Conservation (phyloP, 2,329 filamentous ascomycete species). For the Microcyclospora tardicrescens region DNA sequence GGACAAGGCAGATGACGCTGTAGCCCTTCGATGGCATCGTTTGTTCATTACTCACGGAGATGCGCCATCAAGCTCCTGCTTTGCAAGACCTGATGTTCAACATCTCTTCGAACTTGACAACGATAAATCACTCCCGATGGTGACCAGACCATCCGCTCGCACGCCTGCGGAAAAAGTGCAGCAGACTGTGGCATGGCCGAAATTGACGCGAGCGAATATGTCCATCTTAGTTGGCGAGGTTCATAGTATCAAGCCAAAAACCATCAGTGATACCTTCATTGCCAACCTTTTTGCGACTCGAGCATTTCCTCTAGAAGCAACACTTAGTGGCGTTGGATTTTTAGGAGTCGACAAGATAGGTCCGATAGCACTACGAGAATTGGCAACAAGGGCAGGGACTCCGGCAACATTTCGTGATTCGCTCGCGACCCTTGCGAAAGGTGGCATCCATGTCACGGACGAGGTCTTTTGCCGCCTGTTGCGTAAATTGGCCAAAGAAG, state of each 20-base stretch:
- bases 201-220: conserved; percentile 15
- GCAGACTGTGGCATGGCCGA: conserved; percentile 1
- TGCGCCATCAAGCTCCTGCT: conserved; percentile 23
- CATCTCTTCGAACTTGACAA: conserved; percentile 12
- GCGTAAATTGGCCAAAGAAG: conserved; percentile 46
- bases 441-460: conserved; percentile 48
- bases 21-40: conserved; percentile 28
- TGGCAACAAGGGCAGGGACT: conserved; percentile 53
- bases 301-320: conserved; percentile 58
- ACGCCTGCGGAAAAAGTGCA: neutral
- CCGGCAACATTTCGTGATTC: conserved; percentile 44
- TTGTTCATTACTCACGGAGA: conserved; percentile 26
- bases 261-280: conserved; percentile 53
- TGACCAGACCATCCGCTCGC: neutral
- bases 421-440: conserved; percentile 46
- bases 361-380: conserved; percentile 61
- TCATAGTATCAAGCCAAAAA: conserved; percentile 31
- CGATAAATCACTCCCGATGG: conserved; percentile 12
- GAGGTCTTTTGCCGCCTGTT: conserved; percentile 55
- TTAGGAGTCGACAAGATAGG: conserved; percentile 63
- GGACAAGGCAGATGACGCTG: conserved; percentile 9
- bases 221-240: conserved; percentile 25
- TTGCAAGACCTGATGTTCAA: conserved; percentile 18
- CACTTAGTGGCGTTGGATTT: conserved; percentile 55
- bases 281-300: conserved; percentile 72